These are phyloP conservation scores for Saxophila tyrrhenica DNA, from an alignment of 495 filamentous ascomycete species.

Conservation along the genomic window DNA sequence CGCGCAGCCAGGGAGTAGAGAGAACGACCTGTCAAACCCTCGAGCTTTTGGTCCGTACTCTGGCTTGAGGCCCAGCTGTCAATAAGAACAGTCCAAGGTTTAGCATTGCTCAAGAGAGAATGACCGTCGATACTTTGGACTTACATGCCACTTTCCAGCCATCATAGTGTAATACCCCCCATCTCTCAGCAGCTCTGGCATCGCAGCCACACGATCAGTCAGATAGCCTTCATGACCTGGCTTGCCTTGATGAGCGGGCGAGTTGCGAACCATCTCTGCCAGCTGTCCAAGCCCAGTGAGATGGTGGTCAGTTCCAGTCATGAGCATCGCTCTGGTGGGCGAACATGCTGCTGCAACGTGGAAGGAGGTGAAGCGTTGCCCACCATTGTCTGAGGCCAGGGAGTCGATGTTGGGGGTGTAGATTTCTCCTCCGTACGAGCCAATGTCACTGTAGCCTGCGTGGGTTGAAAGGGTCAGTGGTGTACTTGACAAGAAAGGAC, in stretches of 20 bases:
- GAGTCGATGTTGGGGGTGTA: slow-evolving; percentile 25
- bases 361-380: slow-evolving; percentile 25
- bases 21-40: slow-evolving; percentile 37
- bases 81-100: too few species aligned
- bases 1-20: slow-evolving; percentile 36
- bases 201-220: slow-evolving; percentile 46
- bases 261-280: slow-evolving; percentile 22
- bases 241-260: slow-evolving; percentile 31
- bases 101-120: too few species aligned
- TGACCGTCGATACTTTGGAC: too few species aligned
- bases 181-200: slow-evolving; percentile 50
- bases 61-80: slow-evolving; percentile 33
- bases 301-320: slow-evolving; percentile 41
- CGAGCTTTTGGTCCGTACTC: slow-evolving; percentile 33
- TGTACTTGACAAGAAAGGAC: background rate
- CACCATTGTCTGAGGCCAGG: slow-evolving; percentile 20
- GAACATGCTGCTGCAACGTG: slow-evolving; percentile 30
- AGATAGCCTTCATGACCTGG: slow-evolving; percentile 53
- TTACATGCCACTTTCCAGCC: slow-evolving; percentile 52
- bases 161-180: slow-evolving; percentile 50
- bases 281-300: slow-evolving; percentile 35
- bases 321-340: slow-evolving; percentile 33
- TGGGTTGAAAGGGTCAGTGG: background rate
- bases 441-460: background rate
- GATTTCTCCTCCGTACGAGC: slow-evolving; percentile 27